A percentile compares a stretch with the other conserved stretches of the same genome.
Evolutionary conservation across 2,329 filamentous ascomycete genomes (phyloP).

Genomic region (Sphaerostilbella broomeana): DNA sequence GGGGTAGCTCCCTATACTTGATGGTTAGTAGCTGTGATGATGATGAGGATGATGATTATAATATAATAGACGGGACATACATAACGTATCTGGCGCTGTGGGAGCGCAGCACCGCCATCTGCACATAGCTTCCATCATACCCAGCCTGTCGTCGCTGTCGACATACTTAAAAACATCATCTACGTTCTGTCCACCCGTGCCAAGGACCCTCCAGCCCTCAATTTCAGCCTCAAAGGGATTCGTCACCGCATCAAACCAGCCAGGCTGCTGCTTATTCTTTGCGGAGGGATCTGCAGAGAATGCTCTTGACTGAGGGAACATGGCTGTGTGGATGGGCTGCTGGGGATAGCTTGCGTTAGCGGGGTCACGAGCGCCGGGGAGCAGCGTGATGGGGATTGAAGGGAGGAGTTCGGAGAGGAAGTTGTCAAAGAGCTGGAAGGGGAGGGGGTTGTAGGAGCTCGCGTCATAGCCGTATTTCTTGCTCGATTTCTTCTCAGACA

Average conservation of each 20-base stretch:
- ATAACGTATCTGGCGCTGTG: constrained; percentile 91
- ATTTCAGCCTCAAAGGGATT: constrained; percentile 91
- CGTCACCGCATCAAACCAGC: constrained; percentile 83
- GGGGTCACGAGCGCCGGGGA: constrained; percentile 79
- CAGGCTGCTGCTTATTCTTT: constrained; percentile 34
- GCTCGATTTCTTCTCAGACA: constrained; percentile 37
- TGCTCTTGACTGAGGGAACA: constrained; percentile 71
- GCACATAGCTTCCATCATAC: constrained; percentile 92
- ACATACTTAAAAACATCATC: constrained; percentile 93
- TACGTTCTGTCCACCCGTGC: constrained; percentile 85
- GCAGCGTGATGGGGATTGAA: constrained; percentile 77
- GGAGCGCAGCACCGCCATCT: constrained; percentile 87
- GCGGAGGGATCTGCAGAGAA: constrained; percentile 50
- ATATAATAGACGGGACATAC: constrained; percentile 44
- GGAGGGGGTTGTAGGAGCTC: constrained; percentile 76
- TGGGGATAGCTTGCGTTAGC: constrained; percentile 87
- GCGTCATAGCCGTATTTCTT: constrained; percentile 97
- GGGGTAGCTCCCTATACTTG: constrained; percentile 75
- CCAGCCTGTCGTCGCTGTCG: constrained; percentile 65
- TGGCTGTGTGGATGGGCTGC: constrained; percentile 84
- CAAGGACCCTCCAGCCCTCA: constrained; percentile 82
- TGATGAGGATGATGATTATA: not conserved
- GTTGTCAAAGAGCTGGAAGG: constrained; percentile 74
- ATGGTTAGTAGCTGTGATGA: constrained; percentile 13
- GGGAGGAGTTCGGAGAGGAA: constrained; percentile 78